Conservation (phyloP, 2,329 filamentous ascomycete genomes). For the Colletotrichum sp. region DNA sequence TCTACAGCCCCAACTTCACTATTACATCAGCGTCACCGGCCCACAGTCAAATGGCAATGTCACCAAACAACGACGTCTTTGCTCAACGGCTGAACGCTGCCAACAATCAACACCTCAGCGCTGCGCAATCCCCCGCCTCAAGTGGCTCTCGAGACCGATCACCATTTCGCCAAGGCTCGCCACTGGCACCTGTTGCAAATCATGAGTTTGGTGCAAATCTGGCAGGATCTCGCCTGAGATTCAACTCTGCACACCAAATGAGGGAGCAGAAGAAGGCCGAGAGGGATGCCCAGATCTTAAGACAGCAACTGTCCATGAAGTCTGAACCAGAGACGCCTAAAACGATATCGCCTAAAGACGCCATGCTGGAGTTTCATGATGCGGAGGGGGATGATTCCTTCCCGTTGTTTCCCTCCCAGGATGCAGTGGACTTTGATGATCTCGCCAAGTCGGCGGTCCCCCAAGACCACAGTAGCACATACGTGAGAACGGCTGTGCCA, state of each 20-base stretch:
- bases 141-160: slow-evolving; percentile 70
- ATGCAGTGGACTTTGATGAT: slow-evolving; percentile 49
- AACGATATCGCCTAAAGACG: slow-evolving; percentile 95
- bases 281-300: slow-evolving; percentile 56
- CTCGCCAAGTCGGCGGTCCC: slow-evolving; percentile 30
- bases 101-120: slow-evolving; percentile 73
- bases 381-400: slow-evolving; percentile 72
- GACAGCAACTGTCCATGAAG: slow-evolving; percentile 44
- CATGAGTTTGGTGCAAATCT: slow-evolving; percentile 46
- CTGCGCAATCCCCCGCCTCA: slow-evolving; percentile 54
- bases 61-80: slow-evolving; percentile 67
- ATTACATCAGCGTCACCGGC: slow-evolving; percentile 59
- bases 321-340: slow-evolving; percentile 63
- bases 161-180: slow-evolving; percentile 78
- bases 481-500: not conserved
- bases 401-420: slow-evolving; percentile 73
- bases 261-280: slow-evolving; percentile 67
- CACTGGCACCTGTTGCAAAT: slow-evolving; percentile 53
- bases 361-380: slow-evolving; percentile 84
- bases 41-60: slow-evolving; percentile 50
- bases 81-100: slow-evolving; percentile 80
- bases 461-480: not conserved
- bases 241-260: slow-evolving; percentile 63
- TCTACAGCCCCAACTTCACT: slow-evolving; percentile 75
- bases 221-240: slow-evolving; percentile 24